Evolutionary conservation across 225 moss, liverwort and hornwort genomes (phyloP), one percentile per base, ranked within the genome.

Genomic region (Thuidium tamariscinum): DNA sequence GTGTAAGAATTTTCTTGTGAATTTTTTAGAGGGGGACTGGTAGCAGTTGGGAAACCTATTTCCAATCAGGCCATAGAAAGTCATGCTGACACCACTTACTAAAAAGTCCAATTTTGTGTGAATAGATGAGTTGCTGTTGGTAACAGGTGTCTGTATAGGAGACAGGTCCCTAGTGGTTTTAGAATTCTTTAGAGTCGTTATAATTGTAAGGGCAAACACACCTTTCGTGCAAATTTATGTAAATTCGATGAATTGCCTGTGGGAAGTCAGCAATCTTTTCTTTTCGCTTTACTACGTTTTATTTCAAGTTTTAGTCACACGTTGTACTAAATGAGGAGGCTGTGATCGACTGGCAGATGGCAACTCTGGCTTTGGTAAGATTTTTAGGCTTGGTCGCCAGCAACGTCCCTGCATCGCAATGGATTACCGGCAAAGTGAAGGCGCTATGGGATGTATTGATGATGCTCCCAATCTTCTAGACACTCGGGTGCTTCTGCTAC

Each of bases 391-490:
- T 97, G 78, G 81, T 95, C 52, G 93, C 93, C 74, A 89, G 52
- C 73, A 88, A 90, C 75, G 87, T 93, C 39, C 95, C 97, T 1
- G 83, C 91, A 32, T 88, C 95, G 13, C 91, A 95, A 79, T 95
- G 92, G 92, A 79, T 95, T 36, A 94, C 95, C 54, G 60, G 83
- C 60, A 97, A 95, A 88, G 44, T 94, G 70, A 95, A 95, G 89
- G 82, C 93, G 44, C 49, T 93, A 22, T 95, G 94, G 97, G 93
- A 95, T 82, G 87, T 97, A 52, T 18, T 89, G 79, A 94, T 95
- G 92, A 94, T 92, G 42, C 87, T 97, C 37, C 97, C 97, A 49
- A 91, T 97, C 51, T 95, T 97, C 29, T 95, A 93, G 86, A 80
- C 52, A 30, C 48, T 52, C 41, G 41, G 72, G 73, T 75, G 61